These are phyloP conservation scores for Bauhinia variegata DNA, from an alignment of 306 rosid species.

Conservation along the genomic window DNA sequence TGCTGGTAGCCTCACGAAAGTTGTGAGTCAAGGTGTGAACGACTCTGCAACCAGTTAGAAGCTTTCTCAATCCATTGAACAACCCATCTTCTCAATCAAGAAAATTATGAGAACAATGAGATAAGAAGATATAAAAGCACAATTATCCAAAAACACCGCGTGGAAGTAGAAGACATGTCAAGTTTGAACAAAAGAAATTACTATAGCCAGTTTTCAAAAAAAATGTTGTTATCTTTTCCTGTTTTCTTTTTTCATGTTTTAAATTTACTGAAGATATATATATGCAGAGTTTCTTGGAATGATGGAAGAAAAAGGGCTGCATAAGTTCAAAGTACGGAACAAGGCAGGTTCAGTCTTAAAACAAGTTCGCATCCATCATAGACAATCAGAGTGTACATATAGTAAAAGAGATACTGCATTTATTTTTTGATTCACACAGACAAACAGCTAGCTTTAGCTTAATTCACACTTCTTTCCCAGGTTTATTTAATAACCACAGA, in stretches of 20 bases:
- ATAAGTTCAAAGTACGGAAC: conserved; percentile 5
- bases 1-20: conserved; percentile 76
- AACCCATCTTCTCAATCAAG: conserved; percentile 29
- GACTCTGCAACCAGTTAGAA: conserved; percentile 62
- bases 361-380: too few relatives aligned
- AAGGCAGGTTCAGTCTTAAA: too few relatives aligned
- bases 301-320: background rate
- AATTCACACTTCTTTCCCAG: too few relatives aligned
- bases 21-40: conserved; percentile 92
- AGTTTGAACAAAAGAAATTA: conserved; percentile 9
- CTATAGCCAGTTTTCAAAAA: background rate
- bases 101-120: conserved; percentile 21
- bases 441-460: too few relatives aligned
- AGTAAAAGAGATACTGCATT: too few relatives aligned
- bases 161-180: conserved; percentile 27
- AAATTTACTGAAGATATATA: too few relatives aligned
- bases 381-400: too few relatives aligned
- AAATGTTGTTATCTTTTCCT: background rate
- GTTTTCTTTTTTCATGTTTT: background rate
- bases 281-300: background rate
- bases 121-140: conserved; percentile 30
- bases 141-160: conserved; percentile 1
- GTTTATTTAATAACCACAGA: too few relatives aligned
- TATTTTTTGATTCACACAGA: too few relatives aligned
- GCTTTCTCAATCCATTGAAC: conserved; percentile 28